Evolutionary conservation across 2,329 filamentous ascomycete species (phyloP).

Genomic region (Escovopsis weberi): DNA sequence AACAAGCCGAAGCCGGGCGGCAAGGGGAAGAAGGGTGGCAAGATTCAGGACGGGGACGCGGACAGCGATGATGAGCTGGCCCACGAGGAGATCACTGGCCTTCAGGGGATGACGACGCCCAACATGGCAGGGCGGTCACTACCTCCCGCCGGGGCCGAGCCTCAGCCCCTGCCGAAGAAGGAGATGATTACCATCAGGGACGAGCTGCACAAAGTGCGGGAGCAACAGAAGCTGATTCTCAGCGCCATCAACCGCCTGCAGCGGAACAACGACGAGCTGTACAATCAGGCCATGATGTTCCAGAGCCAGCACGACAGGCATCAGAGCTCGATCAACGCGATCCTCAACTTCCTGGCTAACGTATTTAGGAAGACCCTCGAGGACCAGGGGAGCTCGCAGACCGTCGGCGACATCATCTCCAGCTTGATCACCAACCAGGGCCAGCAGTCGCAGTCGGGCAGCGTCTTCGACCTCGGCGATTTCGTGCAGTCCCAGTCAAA

Average conservation of each 20-base stretch:
- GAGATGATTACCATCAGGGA: slow-evolving; percentile 65
- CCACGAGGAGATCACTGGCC: slow-evolving; percentile 24
- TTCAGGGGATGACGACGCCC: slow-evolving; percentile 9
- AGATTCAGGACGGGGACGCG: slow-evolving; percentile 54
- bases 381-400: slow-evolving; percentile 60
- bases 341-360: slow-evolving; percentile 88
- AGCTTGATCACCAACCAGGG: slow-evolving; percentile 51
- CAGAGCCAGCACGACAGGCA: slow-evolving; percentile 91
- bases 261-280: slow-evolving; percentile 75
- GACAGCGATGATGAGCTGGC: slow-evolving; percentile 46
- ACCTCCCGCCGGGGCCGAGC: slow-evolving; percentile 30
- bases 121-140: slow-evolving; percentile 17
- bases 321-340: slow-evolving; percentile 97
- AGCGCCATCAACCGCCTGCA: slow-evolving; percentile 67
- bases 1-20: slow-evolving; percentile 78
- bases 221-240: slow-evolving; percentile 76
- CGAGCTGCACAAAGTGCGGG: slow-evolving; percentile 68
- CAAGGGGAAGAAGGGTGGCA: slow-evolving; percentile 41
- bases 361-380: slow-evolving; percentile 92
- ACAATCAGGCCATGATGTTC: slow-evolving; percentile 76
- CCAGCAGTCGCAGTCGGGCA: slow-evolving; percentile 33
- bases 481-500: slow-evolving; percentile 35
- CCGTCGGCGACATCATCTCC: slow-evolving; percentile 72
- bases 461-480: slow-evolving; percentile 47
- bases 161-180: slow-evolving; percentile 41